Base-by-base conservation (phyloP, 2,329 filamentous ascomycete species). In the Plenodomus tracheiphilus region DNA sequence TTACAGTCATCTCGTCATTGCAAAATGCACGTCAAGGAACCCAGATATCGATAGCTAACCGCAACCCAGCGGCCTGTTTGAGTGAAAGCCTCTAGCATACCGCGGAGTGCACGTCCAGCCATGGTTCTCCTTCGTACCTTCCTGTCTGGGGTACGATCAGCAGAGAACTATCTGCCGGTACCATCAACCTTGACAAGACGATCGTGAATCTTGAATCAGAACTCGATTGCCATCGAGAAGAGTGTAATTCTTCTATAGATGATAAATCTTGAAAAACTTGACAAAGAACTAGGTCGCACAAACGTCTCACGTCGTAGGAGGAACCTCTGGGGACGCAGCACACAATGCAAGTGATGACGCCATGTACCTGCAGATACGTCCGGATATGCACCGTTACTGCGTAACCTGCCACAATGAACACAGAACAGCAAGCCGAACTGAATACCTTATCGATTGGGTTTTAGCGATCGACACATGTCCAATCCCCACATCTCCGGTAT, bases 111-210 rank as follows among this genome's bases (percentile, higher is more conserved):
- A 25, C 48, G 25, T 40, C 30, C 19, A 46, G n/a, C n/a, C n/a
- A n/a, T n/a, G n/a, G n/a, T n/a, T n/a, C 36, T 20, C 16, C 36
- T 53, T 21, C 18, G 16, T 42, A 63, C 61, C 61, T 65, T 59
- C 61, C 61, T 58, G 19, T 46, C 53, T 39, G 10, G 40, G 45
- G 11, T 4, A 48, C 43, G 32, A 30, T 40, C 46, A 45, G 16
- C 18, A 25, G 9, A 7, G 6, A 11, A 10, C 41, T 38, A 49
- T 41, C 45, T 51, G 38, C 39, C 41, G 43, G 13, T 20, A 37
- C 35, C 16, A 17, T 10, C 13, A 37, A 37, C 35, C 35, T 37
- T 37, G 13, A 11, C 28, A 32, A 32, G 28, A 32, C 28, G 4
- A 11, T 11, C 15, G 13, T 4, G 15, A 32, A 15, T 15, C 6